Base-by-base conservation (phyloP, 441 rosid genomes). In the Cnidoscolus chayamansa region DNA sequence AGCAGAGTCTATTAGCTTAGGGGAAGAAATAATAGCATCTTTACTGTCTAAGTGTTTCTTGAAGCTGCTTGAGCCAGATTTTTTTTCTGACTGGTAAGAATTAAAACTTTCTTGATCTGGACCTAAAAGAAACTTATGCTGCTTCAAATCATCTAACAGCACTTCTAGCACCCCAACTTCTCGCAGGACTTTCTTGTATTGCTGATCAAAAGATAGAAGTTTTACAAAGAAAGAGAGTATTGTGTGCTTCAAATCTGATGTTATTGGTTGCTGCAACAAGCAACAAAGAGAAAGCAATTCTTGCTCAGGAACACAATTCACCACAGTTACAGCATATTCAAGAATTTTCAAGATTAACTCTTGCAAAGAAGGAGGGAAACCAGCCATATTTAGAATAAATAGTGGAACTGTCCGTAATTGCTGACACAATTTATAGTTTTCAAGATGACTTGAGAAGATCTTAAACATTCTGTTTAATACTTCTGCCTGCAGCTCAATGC, bases 121-220 rank as follows among this genome's bases (percentile, higher is more conserved):
- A 70, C 96, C 96, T 81, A 79, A 81, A 80, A 97, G 94, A 83
- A 89, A 88, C 85, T 89, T 94, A 83, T 97, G 93, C 83, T 91
- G 98, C 93, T 88, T 94, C 82, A 97, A 75, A 83, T 97, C 99
- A 86, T 97, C 98, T 58, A 91, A 84, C 78, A 97, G 84, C 76
- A 92, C 99, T 78, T 92, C 98, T 75, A 94, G 83, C 72, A 97
- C 96, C 70, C 99, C 98, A 79, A 97, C 99, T 84, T 97, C 99
- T 71, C 99, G 87, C 69, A 97, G 84, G 72, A 97, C 98, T 87
- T 92, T 97, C 85, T 91, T 97, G 86, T 92, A 97, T 66, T 94
- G 99, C 79, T 94, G 98, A 85, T 94, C 99, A 83, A 97, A 97
- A 68, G 99, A 97, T 81, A 94, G 67, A 53, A 97, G 97, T 80